phyloP scores from a whole-genome alignment of 1,139 yeast species.

The Groenewaldozyma auringiensis region DNA sequence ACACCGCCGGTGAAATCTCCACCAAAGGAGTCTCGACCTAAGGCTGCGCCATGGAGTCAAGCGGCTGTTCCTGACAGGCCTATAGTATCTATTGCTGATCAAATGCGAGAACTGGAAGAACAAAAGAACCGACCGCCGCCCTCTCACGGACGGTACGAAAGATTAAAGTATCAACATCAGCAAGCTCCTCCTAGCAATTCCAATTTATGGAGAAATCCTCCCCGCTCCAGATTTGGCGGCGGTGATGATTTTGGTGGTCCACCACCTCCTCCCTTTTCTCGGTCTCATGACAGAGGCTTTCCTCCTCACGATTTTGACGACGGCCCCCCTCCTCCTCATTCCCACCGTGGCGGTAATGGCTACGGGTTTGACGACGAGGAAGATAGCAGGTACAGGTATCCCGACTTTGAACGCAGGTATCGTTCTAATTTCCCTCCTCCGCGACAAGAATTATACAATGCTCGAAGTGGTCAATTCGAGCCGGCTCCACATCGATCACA shows the following conservation, averaged over 20 bases:
- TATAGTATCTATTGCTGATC: conserved; percentile 25
- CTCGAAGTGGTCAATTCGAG: conserved; percentile 27
- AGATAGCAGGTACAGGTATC: conserved; percentile 22
- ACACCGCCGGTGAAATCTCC: conserved; percentile 6
- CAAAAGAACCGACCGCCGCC: conserved; percentile 6
- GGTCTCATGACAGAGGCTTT: conserved; percentile 6
- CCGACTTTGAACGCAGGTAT: conserved; percentile 27
- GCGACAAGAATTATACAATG: conserved; percentile 28
- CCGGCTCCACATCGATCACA: conserved; percentile 11
- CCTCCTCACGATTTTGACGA: conserved; percentile 7
- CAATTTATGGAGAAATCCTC: conserved; percentile 5
- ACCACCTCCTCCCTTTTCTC: conserved; percentile 2
- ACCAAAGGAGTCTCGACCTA: conserved; percentile 7
- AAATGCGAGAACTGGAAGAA: conserved; percentile 21
- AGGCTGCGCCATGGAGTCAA: conserved; percentile 20
- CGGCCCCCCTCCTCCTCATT: conserved; percentile 7
- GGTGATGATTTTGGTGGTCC: too few relatives aligned
- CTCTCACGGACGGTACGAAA: not conserved
- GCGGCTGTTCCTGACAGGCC: conserved; percentile 13
- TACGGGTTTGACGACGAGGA: conserved; percentile 7
- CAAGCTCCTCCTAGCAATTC: conserved; percentile 11
- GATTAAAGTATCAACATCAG: conserved; percentile 4
- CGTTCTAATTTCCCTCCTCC: conserved; percentile 23
- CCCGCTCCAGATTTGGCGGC: conserved; percentile 7
- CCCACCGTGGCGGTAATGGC: conserved; percentile 7